Evolutionary conservation across 2,329 filamentous ascomycete genomes (phyloP).

Genomic region (Fusarium algeriense): DNA sequence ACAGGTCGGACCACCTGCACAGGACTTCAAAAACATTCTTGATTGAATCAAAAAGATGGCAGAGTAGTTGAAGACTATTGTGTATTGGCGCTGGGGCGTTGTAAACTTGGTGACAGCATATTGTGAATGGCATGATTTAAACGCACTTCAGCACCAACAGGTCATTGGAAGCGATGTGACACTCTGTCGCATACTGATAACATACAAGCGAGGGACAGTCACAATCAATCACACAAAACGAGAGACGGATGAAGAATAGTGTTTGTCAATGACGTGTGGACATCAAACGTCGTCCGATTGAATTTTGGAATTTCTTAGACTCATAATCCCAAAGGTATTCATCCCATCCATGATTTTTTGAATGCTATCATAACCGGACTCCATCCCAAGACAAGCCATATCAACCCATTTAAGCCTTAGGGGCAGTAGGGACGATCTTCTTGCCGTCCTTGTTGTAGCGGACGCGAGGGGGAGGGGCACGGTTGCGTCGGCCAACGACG

Average conservation of each 20-base stretch:
- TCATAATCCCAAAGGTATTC: slow-evolving; percentile 52
- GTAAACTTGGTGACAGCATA: too few species aligned
- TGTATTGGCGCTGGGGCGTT: too few species aligned
- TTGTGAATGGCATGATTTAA: too few species aligned
- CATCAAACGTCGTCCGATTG: slow-evolving; percentile 47
- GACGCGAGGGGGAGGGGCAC: slow-evolving; percentile 95
- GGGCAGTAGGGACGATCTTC: slow-evolving; percentile 88
- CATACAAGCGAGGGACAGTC: not conserved
- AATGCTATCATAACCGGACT: slow-evolving; percentile 57
- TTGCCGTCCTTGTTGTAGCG: slow-evolving; percentile 99
- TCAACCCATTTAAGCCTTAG: slow-evolving; percentile 55
- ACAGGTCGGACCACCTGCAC: too few species aligned
- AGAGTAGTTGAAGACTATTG: too few species aligned
- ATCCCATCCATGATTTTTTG: slow-evolving; percentile 53
- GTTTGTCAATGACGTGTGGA: slow-evolving; percentile 36
- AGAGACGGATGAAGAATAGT: not conserved
- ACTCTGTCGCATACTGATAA: not conserved
- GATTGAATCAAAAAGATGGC: too few species aligned
- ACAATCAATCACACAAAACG: not conserved
- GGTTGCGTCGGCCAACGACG: slow-evolving; percentile 96
- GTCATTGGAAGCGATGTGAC: not conserved
- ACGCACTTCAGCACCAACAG: not conserved
- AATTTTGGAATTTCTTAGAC: slow-evolving; percentile 49
- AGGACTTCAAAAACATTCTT: too few species aligned
- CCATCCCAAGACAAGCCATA: slow-evolving; percentile 49